Percentiles rank a stretch among this genome's conserved stretches.
Evolutionary conservation across 1,284 basidiomycete species (phyloP).

Genomic region (Ustilago nuda): DNA sequence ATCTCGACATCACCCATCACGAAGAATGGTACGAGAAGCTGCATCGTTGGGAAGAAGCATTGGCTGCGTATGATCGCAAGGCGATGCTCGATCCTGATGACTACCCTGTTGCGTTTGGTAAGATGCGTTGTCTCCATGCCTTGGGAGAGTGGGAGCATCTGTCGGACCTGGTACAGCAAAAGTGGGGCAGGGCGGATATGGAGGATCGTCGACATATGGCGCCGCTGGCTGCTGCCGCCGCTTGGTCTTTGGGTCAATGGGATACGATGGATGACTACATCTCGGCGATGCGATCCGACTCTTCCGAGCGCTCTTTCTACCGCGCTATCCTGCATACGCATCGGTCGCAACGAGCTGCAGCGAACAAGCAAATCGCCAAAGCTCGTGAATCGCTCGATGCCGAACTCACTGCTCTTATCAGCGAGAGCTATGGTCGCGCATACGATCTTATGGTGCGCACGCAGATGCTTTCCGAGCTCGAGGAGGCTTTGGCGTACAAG

Average conservation of each 20-base stretch:
- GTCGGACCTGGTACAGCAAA: slow-evolving; percentile 85
- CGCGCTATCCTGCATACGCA: slow-evolving; percentile 95
- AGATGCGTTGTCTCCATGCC: slow-evolving; percentile 96
- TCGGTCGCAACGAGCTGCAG: slow-evolving; percentile 93
- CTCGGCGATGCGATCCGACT: slow-evolving; percentile 90
- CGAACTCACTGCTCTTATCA: slow-evolving; percentile 90
- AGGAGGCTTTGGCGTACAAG: slow-evolving; percentile 98
- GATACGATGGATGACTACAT: slow-evolving; percentile 99
- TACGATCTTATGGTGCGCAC: slow-evolving; percentile 96
- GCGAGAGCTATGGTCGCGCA: slow-evolving; percentile 94
- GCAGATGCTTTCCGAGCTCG: slow-evolving; percentile 97
- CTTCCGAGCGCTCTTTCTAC: slow-evolving; percentile 95
- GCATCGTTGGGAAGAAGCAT: slow-evolving; percentile 94
- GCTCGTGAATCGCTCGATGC: slow-evolving; percentile 94
- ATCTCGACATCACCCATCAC: slow-evolving; percentile 82
- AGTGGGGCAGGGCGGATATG: slow-evolving; percentile 84
- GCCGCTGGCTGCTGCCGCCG: slow-evolving; percentile 94
- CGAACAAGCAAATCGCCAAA: slow-evolving; percentile 88
- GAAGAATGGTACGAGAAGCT: slow-evolving; percentile 99
- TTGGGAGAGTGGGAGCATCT: slow-evolving; percentile 97
- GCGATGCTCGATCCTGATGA: slow-evolving; percentile 74
- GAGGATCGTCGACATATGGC: slow-evolving; percentile 93
- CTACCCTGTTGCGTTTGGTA: slow-evolving; percentile 80
- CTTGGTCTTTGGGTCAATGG: slow-evolving; percentile 97
- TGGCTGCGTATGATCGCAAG: slow-evolving; percentile 86